Evolutionary conservation across 192 early-diverging fungal genomes (phyloP).

Genomic region (Paraglomus occultum): DNA sequence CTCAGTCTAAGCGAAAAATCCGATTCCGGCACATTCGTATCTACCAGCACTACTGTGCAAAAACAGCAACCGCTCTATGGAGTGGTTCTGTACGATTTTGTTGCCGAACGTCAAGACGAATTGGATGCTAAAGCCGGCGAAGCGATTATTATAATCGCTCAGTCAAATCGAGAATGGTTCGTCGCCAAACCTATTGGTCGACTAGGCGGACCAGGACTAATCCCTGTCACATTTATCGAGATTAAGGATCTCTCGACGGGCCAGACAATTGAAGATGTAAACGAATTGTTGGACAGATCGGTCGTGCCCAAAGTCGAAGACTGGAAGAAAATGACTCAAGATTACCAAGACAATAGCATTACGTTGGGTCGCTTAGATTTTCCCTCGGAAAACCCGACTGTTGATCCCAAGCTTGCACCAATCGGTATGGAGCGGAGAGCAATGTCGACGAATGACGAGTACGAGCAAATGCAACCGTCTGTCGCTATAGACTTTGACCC

Average conservation of each 20-base stretch:
- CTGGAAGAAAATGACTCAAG: conserved; percentile 63
- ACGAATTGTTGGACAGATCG: conserved; percentile 62
- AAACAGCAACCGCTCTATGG: conserved; percentile 59
- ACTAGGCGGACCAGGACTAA: conserved; percentile 65
- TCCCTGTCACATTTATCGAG: conserved; percentile 74
- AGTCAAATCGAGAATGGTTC: conserved; percentile 77
- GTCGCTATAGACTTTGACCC: neutral
- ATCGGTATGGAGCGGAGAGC: conserved; percentile 8
- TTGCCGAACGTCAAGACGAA: conserved; percentile 70
- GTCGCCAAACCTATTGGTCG: conserved; percentile 68
- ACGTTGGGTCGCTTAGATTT: conserved; percentile 48
- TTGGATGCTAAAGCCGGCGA: conserved; percentile 68
- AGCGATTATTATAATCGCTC: conserved; percentile 72
- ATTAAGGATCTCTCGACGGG: conserved; percentile 69
- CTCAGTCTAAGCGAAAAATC: conserved; percentile 9
- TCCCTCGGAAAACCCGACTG: neutral
- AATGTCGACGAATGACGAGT: neutral
- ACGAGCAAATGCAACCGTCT: neutral
- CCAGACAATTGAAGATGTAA: conserved; percentile 59
- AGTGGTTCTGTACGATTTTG: conserved; percentile 72
- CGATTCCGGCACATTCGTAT: conserved; percentile 26
- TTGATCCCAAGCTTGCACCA: conserved; percentile 21
- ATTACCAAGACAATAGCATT: conserved; percentile 52
- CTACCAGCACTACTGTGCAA: conserved; percentile 29
- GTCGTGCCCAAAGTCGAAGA: conserved; percentile 63